Evolutionary conservation across 495 filamentous ascomycete genomes (phyloP).

Genomic region (Parmelia sp.): DNA sequence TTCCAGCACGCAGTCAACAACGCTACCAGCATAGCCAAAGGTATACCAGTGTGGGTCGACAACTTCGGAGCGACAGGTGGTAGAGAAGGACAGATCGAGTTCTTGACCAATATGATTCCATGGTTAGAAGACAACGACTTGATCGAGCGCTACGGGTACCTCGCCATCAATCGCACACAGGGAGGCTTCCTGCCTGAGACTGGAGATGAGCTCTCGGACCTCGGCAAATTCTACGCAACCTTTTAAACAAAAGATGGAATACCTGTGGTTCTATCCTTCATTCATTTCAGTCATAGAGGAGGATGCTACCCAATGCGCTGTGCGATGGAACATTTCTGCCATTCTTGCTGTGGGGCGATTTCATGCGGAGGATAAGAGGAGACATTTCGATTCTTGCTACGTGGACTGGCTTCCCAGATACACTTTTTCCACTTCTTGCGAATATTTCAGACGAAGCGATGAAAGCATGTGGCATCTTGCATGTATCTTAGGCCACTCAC

Average conservation of each 20-base stretch:
- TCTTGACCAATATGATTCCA: constrained; percentile 33
- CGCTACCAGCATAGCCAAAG: constrained; percentile 13
- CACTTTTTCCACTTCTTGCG: constrained; percentile 1
- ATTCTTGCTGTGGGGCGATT: background rate
- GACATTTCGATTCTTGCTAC: background rate
- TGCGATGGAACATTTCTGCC: background rate
- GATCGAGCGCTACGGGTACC: constrained; percentile 21
- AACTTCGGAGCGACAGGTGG: constrained; percentile 19
- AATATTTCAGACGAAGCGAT: background rate
- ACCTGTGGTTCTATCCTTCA: background rate
- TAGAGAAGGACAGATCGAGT: constrained; percentile 41
- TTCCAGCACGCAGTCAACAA: constrained; percentile 20
- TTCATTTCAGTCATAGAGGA: background rate
- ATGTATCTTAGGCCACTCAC: background rate
- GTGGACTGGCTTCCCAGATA: background rate
- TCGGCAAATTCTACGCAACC: constrained; percentile 15
- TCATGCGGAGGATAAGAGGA: background rate
- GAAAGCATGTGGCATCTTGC: background rate
- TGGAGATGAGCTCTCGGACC: constrained; percentile 8
- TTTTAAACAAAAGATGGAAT: background rate
- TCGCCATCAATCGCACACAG: constrained; percentile 1
- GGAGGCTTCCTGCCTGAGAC: constrained; percentile 14
- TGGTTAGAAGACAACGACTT: constrained; percentile 17
- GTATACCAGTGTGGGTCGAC: constrained; percentile 22
- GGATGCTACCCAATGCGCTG: background rate